A percentile compares a stretch with the other conserved stretches of the same genome.
Conservation (phyloP, 257 asterid species). For the Ehretia macrophylla region DNA sequence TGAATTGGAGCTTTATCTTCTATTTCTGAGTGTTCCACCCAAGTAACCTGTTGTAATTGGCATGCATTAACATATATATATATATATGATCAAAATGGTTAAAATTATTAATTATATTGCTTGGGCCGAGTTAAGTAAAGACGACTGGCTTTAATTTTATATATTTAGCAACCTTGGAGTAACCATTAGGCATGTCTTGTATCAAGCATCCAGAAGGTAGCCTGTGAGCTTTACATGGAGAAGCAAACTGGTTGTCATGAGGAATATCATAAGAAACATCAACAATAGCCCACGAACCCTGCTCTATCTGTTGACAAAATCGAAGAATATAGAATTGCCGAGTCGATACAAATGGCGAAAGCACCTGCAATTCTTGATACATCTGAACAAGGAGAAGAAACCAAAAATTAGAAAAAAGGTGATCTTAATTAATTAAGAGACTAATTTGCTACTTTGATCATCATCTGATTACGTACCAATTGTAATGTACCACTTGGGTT, state of each 20-base stretch:
- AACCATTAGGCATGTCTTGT: constrained; percentile 97
- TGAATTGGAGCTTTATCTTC: constrained; percentile 68
- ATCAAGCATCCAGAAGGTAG: constrained; percentile 96
- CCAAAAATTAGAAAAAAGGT: background rate
- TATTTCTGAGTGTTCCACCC: constrained; percentile 92
- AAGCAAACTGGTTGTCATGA: constrained; percentile 51
- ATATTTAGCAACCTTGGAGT: constrained; percentile 96
- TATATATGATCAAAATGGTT: background rate
- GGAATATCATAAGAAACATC: constrained; percentile 76
- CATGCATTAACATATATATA: constrained; percentile 1
- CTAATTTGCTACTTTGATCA: no score
- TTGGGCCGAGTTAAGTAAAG: no score
- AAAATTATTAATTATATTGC: background rate
- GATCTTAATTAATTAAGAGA: background rate
- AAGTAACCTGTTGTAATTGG: constrained; percentile 61
- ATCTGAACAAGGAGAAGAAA: constrained; percentile 43
- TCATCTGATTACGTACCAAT: no score
- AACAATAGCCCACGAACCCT: constrained; percentile 78
- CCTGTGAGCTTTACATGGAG: constrained; percentile 49
- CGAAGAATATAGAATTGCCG: constrained; percentile 71
- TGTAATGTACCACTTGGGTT: constrained; percentile 65
- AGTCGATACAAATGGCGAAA: constrained; percentile 73
- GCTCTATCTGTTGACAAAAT: constrained; percentile 79
- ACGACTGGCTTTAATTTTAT: no score
- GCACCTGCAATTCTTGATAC: constrained; percentile 81